Conservation (phyloP, 495 filamentous ascomycete species). For the Neohortaea acidophila region DNA sequence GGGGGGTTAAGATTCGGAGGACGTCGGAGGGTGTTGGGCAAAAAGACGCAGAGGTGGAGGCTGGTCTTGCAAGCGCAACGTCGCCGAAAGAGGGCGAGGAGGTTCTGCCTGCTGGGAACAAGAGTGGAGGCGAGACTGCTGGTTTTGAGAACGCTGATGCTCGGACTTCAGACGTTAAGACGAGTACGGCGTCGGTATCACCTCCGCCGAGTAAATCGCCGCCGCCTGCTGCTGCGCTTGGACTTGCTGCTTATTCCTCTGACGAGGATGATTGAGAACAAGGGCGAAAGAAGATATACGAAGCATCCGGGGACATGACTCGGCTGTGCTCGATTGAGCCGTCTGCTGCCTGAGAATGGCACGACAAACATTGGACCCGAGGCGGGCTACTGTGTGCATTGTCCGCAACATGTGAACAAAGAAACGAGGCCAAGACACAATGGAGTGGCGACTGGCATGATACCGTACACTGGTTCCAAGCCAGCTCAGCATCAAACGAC, state of each 20-base stretch:
- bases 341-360: too few species aligned
- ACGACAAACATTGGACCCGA: too few species aligned
- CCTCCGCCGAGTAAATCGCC: constrained; percentile 3
- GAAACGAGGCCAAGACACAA: too few species aligned
- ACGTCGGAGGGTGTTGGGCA: constrained; percentile 29
- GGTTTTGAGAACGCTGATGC: not conserved
- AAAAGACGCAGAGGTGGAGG: constrained; percentile 1
- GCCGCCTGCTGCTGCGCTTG: constrained; percentile 6
- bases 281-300: too few species aligned
- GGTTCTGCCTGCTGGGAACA: not conserved
- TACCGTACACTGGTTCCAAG: too few species aligned
- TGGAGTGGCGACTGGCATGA: too few species aligned
- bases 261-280: constrained; percentile 17
- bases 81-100: not conserved
- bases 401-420: too few species aligned
- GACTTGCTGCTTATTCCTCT: constrained; percentile 17
- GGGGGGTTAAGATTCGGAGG: constrained; percentile 46
- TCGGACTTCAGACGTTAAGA: not conserved
- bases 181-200: not conserved
- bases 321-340: too few species aligned
- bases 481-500: too few species aligned
- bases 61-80: not conserved
- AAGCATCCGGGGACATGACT: too few species aligned
- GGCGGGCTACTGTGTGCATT: too few species aligned
- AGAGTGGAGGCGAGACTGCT: not conserved